These are phyloP conservation scores for Pyrenochaeta sp. DNA, from an alignment of 2,329 filamentous ascomycete genomes.

Conservation along the genomic window DNA sequence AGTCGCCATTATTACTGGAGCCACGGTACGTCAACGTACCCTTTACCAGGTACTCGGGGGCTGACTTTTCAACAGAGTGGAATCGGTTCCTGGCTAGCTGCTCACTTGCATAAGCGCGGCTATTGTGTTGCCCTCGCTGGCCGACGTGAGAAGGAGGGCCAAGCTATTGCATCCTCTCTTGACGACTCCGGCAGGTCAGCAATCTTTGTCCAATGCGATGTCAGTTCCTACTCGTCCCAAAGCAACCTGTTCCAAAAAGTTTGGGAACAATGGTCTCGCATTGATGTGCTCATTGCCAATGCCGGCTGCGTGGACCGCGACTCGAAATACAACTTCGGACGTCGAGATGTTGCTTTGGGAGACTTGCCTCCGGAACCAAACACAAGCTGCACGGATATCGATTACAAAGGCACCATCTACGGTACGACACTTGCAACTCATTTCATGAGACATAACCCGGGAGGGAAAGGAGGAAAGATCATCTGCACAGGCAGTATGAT, in stretches of 20 bases:
- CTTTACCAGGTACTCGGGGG: not conserved
- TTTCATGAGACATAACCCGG: conserved; percentile 60
- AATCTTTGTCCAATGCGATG: conserved; percentile 56
- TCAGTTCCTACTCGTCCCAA: conserved; percentile 57
- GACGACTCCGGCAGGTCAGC: conserved; percentile 39
- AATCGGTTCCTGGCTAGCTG: conserved; percentile 55
- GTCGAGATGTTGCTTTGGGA: conserved; percentile 30
- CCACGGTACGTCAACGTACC: conserved; percentile 43
- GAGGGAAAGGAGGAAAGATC: conserved; percentile 53
- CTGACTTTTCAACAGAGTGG: conserved; percentile 54
- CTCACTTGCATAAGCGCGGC: conserved; percentile 44
- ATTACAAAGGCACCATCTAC: conserved; percentile 60
- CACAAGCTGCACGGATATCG: conserved; percentile 55
- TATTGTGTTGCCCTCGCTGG: conserved; percentile 52
- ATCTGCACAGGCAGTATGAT: conserved; percentile 55
- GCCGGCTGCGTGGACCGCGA: conserved; percentile 58
- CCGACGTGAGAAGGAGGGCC: conserved; percentile 48
- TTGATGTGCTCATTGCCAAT: conserved; percentile 60
- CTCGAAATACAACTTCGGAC: conserved; percentile 54
- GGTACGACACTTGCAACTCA: conserved; percentile 59
- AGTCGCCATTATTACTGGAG: conserved; percentile 53
- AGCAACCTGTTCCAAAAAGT: conserved; percentile 53
- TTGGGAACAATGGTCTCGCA: conserved; percentile 53
- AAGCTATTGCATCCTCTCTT: conserved; percentile 24
- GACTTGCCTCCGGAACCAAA: conserved; percentile 55